These are phyloP conservation scores for Hirsutella rhossiliensis DNA, from an alignment of 2,329 filamentous ascomycete species.

Conservation along the genomic window DNA sequence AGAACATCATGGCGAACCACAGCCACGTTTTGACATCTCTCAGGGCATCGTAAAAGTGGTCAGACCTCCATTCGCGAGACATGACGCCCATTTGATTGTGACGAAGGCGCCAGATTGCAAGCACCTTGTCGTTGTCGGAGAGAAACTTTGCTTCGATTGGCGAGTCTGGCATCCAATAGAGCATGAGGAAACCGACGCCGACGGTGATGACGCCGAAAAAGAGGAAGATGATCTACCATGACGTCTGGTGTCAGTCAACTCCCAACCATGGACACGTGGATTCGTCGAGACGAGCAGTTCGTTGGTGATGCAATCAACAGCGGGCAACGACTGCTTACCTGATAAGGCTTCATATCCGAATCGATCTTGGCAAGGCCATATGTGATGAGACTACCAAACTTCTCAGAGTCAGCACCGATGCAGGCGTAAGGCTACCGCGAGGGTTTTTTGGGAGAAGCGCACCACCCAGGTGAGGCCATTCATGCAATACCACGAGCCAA, in stretches of 20 bases:
- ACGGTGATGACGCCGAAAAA: constrained; percentile 41
- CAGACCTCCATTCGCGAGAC: constrained; percentile 37
- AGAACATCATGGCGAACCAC: constrained; percentile 41
- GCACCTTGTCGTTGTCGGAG: constrained; percentile 34
- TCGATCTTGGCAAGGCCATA: constrained; percentile 48
- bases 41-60: constrained; percentile 40
- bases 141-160: constrained; percentile 39
- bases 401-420: constrained; percentile 4
- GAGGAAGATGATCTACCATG: constrained; percentile 36
- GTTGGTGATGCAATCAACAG: neutral
- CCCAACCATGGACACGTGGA: no score
- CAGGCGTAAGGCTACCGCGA: neutral
- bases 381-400: constrained; percentile 41
- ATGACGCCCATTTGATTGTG: constrained; percentile 43
- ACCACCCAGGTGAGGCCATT: constrained; percentile 46
- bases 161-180: constrained; percentile 35
- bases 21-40: constrained; percentile 49
- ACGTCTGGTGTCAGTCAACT: neutral
- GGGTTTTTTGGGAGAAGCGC: constrained; percentile 3
- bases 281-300: no score
- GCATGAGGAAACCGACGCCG: constrained; percentile 29
- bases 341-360: constrained; percentile 31
- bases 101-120: constrained; percentile 41
- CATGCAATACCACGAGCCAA: constrained; percentile 49
- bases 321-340: constrained; percentile 24